Base-by-base conservation (phyloP, 2,329 filamentous ascomycete genomes). In the Rhytidhysteron rufulum region DNA sequence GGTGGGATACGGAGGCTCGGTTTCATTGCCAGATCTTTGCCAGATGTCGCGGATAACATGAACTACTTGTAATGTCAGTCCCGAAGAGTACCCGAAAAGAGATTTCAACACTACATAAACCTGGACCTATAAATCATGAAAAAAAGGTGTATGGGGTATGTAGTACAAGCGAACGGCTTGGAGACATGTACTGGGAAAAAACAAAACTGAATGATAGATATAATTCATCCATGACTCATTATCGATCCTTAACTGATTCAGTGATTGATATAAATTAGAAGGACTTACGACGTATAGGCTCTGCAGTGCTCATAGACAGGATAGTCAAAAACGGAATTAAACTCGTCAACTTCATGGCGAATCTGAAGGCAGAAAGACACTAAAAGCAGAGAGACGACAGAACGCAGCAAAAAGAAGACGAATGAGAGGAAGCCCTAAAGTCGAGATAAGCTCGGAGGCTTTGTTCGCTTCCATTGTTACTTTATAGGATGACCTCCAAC, bases 341-440 rank as follows among this genome's bases (percentile, higher is more conserved):
- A 24, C 19, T 41, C 21, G n/a, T 41, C 32, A 57, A 29, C 45
- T 51, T 55, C 57, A 58, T 60, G 18, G 25, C 46, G 45, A 30
- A n/a, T 2, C n/a, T 22, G 17, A 7, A 27, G 17, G 18, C 16
- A 39, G 17, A 4, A 18, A n/a, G 5, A 16, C 24, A 4, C 34
- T n/a, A 25, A 34, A 13, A 22, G 32, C 15, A 5, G 24, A 44
- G 32, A 22, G 9, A 38, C 27, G n/a, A 30, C 39, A 39, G 30
- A 5, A 27, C 15, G 21, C 43, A 38, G 33, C 38, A 45, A 47
- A 33, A 44, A 35, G n/a, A 15, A 18, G 7, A 19, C 15, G 38
- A 52, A 49, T 32, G 46, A 51, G 38, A 41, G 44, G 33, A 42
- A 43, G 16, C 43, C 41, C 43, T 41, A 32, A 41, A 31, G 41